Evolutionary conservation across 2,329 filamentous ascomycete genomes (phyloP).

Genomic region (Verticillium longisporum): DNA sequence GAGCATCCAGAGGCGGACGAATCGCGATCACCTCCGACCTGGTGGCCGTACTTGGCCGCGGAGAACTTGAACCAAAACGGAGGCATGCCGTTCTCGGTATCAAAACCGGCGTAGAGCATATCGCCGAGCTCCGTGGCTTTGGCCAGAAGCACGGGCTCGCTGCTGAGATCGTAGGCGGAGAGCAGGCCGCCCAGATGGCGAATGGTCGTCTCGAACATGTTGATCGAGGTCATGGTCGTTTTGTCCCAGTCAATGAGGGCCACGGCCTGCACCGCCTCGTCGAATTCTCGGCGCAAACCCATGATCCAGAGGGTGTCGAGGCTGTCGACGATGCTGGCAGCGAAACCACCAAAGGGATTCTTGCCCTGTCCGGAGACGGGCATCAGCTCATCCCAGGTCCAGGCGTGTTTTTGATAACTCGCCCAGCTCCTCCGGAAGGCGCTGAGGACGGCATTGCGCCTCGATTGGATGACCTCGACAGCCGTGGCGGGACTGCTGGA

Average conservation of each 20-base stretch:
- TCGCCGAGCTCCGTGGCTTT: slow-evolving; percentile 48
- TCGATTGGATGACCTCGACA: slow-evolving; percentile 17
- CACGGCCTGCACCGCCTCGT: slow-evolving; percentile 40
- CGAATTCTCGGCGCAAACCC: slow-evolving; percentile 49
- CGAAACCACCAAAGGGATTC: slow-evolving; percentile 47
- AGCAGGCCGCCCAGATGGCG: slow-evolving; percentile 46
- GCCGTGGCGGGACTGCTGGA: slow-evolving; percentile 8
- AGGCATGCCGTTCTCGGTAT: slow-evolving; percentile 48
- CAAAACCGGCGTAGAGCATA: slow-evolving; percentile 45
- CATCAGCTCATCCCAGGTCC: slow-evolving; percentile 49
- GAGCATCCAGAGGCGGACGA: slow-evolving; percentile 50
- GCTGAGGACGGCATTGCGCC: slow-evolving; percentile 28
- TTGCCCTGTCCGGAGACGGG: slow-evolving; percentile 39
- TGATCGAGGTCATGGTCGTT: slow-evolving; percentile 37
- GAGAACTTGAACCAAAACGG: slow-evolving; percentile 37
- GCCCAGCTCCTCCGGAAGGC: slow-evolving; percentile 40
- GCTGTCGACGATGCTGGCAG: slow-evolving; percentile 52
- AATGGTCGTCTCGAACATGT: slow-evolving; percentile 58
- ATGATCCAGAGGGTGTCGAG: slow-evolving; percentile 56
- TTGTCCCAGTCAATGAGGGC: slow-evolving; percentile 49
- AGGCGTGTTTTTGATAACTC: slow-evolving; percentile 47
- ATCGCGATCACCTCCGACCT: slow-evolving; percentile 27
- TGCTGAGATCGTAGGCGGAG: slow-evolving; percentile 44
- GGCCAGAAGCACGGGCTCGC: slow-evolving; percentile 34
- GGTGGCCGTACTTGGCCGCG: slow-evolving; percentile 28